phyloP scores from a whole-genome alignment of 441 rosid genomes.

The Hypseocharis bilobata region DNA sequence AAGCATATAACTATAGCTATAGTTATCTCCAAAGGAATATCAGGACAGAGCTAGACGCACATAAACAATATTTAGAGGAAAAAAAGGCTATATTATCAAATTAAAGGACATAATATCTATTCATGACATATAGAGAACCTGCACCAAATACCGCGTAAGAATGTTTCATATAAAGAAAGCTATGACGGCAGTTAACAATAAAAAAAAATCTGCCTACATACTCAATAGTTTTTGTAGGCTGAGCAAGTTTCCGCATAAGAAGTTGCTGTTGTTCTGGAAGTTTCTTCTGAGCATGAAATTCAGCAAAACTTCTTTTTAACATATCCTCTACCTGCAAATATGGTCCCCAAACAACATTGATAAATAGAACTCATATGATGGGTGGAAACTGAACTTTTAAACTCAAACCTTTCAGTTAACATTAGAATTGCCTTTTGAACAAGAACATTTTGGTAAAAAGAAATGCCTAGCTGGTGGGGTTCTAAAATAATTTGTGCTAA shows the following conservation, averaged over 20 bases:
- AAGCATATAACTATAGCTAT: neutral
- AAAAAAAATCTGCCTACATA: conserved; percentile 23
- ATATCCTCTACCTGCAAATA: conserved; percentile 84
- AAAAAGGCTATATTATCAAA: neutral
- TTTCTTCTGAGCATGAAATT: conserved; percentile 86
- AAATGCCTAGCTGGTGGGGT: neutral
- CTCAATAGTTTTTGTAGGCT: conserved; percentile 65
- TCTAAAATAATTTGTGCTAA: neutral
- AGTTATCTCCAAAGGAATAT: neutral
- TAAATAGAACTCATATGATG: conserved; percentile 10
- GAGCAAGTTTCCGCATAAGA: conserved; percentile 67
- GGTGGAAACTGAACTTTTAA: neutral
- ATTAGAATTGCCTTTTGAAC: conserved; percentile 1
- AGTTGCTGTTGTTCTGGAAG: conserved; percentile 81
- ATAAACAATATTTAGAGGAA: neutral
- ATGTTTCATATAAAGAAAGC: neutral
- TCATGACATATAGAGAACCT: conserved; percentile 5
- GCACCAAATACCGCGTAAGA: neutral
- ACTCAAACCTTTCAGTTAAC: neutral
- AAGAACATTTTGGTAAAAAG: neutral
- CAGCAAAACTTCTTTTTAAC: conserved; percentile 98
- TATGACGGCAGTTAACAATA: neutral
- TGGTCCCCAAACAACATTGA: conserved; percentile 14
- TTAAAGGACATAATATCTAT: neutral
- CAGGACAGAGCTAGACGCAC: neutral